Evolutionary conservation across 805 yeast genomes (phyloP), one percentile per base, ranked within the genome.

Genomic region (Candida chauliodis): DNA sequence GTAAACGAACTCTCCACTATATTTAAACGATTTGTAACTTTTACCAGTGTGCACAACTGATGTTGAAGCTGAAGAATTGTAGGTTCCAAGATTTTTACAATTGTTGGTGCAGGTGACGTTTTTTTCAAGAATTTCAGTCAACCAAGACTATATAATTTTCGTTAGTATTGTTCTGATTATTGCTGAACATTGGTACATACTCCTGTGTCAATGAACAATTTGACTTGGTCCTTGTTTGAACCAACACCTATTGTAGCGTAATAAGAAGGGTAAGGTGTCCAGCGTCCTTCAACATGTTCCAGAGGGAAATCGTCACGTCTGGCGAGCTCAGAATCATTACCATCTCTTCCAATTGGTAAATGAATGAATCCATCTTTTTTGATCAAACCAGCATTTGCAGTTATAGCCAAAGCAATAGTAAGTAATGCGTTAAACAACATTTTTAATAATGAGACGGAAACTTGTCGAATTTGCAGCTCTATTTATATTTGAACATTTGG

Each of bases 161-260:
- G 8, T 14, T 26, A 7, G 16, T 26, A 7, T 26, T 10, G 7
- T 15, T 21, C n/a, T n/a, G n/a, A n/a, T n/a, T n/a, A n/a, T n/a
- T n/a, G n/a, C n/a, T n/a, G n/a, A n/a, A n/a, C n/a, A n/a, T n/a
- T n/a, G n/a, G n/a, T n/a, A 31, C 34, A 31, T 31, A 22, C 34
- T 8, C 36, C 36, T 3, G 36, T 33, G 9, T 33, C 36, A 13
- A 33, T 11, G 2, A 33, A 3, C 26, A 33, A 33, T 4, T 20
- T 16, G 16, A 33, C 36, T 13, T 33, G 16, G 13, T 33, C 36
- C 24, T 17, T 23, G 16, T 33, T 33, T 23, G 36, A 33, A 23
- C 36, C 36, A 33, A 33, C 23, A 17, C 17, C n/a, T 3, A 33
- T 4, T 8, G 17, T 7, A 17, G 36, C 16, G 3, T 16, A 13